Evolutionary conservation across 306 rosid genomes (phyloP).

Genomic region (Begonia masoniana): DNA sequence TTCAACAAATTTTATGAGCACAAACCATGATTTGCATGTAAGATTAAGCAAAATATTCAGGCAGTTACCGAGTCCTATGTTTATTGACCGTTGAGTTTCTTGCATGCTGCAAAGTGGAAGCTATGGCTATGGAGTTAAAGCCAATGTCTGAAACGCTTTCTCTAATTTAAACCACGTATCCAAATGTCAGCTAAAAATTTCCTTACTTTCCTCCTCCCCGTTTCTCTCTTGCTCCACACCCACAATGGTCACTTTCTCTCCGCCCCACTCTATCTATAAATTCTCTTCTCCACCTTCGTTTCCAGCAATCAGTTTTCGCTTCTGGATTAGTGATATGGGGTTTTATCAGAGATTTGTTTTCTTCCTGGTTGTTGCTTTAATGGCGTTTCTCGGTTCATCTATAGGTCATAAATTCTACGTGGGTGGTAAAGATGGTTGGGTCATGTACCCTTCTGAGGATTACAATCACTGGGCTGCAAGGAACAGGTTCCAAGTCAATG

Average conservation of each 20-base stretch:
- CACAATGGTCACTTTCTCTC: neutral
- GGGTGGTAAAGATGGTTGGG: conserved; percentile 75
- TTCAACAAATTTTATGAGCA: no score
- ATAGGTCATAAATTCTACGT: conserved; percentile 25
- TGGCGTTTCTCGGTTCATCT: conserved; percentile 13
- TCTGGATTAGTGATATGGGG: conserved; percentile 13
- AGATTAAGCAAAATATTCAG: no score
- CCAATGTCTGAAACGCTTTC: neutral
- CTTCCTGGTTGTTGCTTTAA: conserved; percentile 7
- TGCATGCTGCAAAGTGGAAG: neutral
- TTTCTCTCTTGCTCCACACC: neutral
- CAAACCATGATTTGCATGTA: no score
- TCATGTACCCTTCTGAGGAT: conserved; percentile 32
- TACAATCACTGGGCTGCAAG: conserved; percentile 49
- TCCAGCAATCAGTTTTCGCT: neutral
- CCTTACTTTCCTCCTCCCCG: neutral
- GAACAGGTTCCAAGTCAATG: conserved; percentile 59
- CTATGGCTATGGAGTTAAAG: neutral
- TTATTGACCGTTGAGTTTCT: neutral
- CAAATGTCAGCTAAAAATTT: neutral
- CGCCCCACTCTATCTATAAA: neutral
- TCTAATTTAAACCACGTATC: neutral
- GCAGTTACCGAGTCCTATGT: no score
- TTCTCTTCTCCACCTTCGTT: neutral
- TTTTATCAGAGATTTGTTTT: conserved; percentile 4